Conservation (phyloP, 78 protist species). For the Isochrysis galbana region DNA sequence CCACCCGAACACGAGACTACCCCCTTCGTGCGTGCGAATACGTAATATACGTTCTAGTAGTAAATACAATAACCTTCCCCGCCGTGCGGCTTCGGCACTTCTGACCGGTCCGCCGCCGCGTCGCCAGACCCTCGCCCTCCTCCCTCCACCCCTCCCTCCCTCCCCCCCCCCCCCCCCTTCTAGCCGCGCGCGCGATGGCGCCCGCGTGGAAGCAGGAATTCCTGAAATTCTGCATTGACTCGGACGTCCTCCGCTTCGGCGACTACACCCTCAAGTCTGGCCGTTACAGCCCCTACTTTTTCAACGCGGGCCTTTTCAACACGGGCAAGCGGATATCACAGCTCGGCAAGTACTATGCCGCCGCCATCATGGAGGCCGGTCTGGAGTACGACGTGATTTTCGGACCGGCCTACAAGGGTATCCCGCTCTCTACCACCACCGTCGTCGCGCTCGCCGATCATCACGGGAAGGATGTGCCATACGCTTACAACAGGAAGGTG, state of each 20-base stretch:
- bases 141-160: no score
- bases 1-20: no score
- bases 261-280: slow-evolving; percentile 65
- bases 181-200: no score
- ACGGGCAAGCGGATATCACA: slow-evolving; percentile 33
- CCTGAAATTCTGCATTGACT: slow-evolving; percentile 40
- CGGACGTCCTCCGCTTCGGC: slow-evolving; percentile 58
- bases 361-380: slow-evolving; percentile 37
- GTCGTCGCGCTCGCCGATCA: slow-evolving; percentile 33
- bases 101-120: no score
- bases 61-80: no score
- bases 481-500: slow-evolving; percentile 58
- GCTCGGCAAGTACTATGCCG: slow-evolving; percentile 51
- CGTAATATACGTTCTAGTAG: no score
- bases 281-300: slow-evolving; percentile 55
- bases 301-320: slow-evolving; percentile 68
- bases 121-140: no score
- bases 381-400: slow-evolving; percentile 56
- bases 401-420: slow-evolving; percentile 73
- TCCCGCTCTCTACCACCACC: slow-evolving; percentile 54
- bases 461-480: slow-evolving; percentile 43
- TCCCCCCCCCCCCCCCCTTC: no score
- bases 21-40: no score
- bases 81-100: no score
- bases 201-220: slow-evolving; percentile 22